Evolutionary conservation across 176 grass and related monocot species (phyloP).

Genomic region (Oryza nivara): DNA sequence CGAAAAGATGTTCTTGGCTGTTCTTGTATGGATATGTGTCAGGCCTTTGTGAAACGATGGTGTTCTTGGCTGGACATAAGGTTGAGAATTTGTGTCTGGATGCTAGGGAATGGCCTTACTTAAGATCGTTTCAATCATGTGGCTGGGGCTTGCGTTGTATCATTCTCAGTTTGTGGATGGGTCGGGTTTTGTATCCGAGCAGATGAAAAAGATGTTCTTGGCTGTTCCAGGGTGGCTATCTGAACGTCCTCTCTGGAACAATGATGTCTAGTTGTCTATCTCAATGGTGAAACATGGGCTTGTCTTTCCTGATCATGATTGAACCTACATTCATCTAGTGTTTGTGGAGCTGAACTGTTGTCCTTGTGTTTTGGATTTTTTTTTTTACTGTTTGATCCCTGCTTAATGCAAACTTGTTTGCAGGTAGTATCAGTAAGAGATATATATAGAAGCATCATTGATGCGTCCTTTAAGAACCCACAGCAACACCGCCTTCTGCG

Average conservation of each 20-base stretch:
- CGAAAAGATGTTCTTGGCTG: not conserved
- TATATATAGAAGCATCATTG: constrained; percentile 73
- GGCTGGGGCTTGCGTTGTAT: not conserved
- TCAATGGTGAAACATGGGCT: not conserved
- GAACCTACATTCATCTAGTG: constrained; percentile 14
- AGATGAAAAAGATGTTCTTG: constrained; percentile 4
- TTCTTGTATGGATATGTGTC: not conserved
- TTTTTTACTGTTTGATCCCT: not conserved
- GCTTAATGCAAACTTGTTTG: not conserved
- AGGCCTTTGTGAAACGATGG: not conserved
- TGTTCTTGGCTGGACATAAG: not conserved
- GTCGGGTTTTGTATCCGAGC: not conserved
- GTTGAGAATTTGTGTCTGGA: not conserved
- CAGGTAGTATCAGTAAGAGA: constrained; percentile 83
- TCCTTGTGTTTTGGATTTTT: not conserved
- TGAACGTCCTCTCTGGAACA: not conserved
- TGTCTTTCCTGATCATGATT: not conserved
- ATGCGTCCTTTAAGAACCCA: constrained; percentile 68
- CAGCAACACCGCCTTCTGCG: constrained; percentile 59
- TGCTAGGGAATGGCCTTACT: not conserved
- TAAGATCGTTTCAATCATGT: not conserved
- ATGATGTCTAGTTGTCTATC: not conserved
- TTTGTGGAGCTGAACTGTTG: not conserved
- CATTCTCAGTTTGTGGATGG: not conserved
- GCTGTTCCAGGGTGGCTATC: not conserved